A percentile compares a stretch with the other conserved stretches of the same genome.
These are phyloP conservation scores for Russula dissimulans DNA, from an alignment of 768 basidiomycete genomes.

Conservation along the genomic window DNA sequence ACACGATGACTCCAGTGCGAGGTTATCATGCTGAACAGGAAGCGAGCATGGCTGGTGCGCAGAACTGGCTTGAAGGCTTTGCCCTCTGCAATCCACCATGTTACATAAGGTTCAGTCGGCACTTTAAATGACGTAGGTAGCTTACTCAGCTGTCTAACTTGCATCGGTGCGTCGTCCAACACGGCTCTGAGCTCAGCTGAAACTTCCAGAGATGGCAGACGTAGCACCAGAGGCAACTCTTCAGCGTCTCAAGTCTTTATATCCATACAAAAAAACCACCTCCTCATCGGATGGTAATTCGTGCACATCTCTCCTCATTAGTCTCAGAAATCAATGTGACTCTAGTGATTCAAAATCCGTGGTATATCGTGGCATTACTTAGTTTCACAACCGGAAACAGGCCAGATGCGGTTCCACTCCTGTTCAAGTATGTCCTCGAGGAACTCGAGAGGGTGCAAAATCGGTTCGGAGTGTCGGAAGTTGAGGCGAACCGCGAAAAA, in stretches of 20 bases:
- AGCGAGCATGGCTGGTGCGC: too few relatives aligned
- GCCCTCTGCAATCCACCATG: too few relatives aligned
- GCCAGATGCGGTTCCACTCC: conserved; percentile 46
- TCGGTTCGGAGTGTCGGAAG: conserved; percentile 17
- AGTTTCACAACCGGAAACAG: conserved; percentile 50
- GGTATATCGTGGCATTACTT: conserved; percentile 51
- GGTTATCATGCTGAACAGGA: too few relatives aligned
- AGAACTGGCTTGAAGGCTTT: too few relatives aligned
- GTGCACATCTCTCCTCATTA: background rate
- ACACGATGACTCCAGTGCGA: too few relatives aligned
- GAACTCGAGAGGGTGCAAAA: conserved; percentile 31
- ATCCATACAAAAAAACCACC: conserved; percentile 27
- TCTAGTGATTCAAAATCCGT: conserved; percentile 35
- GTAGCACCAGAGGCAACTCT: conserved; percentile 38
- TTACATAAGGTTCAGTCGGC: too few relatives aligned
- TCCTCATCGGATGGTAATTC: conserved; percentile 17
- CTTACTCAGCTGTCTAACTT: too few relatives aligned
- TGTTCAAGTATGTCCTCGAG: conserved; percentile 41
- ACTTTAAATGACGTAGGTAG: too few relatives aligned
- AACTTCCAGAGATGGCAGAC: conserved; percentile 19
- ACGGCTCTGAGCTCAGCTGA: background rate
- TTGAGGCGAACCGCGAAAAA: conserved; percentile 28
- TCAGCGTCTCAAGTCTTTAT: conserved; percentile 35
- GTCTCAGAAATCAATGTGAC: background rate
- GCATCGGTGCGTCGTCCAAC: too few relatives aligned